phyloP scores from a whole-genome alignment of 2,329 filamentous ascomycete species.

The Incumbomyces delicatus region DNA sequence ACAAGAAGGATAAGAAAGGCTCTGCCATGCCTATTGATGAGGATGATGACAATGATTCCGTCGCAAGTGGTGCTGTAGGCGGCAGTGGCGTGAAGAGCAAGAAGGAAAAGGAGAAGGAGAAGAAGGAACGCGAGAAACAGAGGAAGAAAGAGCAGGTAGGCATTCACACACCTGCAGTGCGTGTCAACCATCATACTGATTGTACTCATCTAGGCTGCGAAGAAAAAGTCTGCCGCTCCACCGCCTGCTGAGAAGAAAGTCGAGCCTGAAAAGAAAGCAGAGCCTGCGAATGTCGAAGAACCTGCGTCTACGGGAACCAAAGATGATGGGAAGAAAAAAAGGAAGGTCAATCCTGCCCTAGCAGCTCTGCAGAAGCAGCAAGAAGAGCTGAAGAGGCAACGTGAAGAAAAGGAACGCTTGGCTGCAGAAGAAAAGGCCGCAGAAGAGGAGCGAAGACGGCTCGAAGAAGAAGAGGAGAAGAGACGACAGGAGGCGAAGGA shows the following conservation, averaged over 20 bases:
- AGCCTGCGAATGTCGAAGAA: conserved; percentile 34
- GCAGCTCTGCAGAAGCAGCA: conserved; percentile 42
- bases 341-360: conserved; percentile 63
- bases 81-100: conserved; percentile 72
- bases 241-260: conserved; percentile 41
- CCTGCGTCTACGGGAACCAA: conserved; percentile 49
- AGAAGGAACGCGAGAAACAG: conserved; percentile 96
- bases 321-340: conserved; percentile 74
- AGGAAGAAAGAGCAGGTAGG: conserved; percentile 92
- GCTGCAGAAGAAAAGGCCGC: conserved; percentile 31
- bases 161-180: no score
- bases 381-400: conserved; percentile 34
- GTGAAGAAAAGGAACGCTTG: conserved; percentile 36
- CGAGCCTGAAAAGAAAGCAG: conserved; percentile 36
- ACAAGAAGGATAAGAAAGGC: conserved; percentile 56
- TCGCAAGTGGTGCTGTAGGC: conserved; percentile 24
- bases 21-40: conserved; percentile 30
- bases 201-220: conserved; percentile 51
- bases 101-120: conserved; percentile 96
- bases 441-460: conserved; percentile 29
- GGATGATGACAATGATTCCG: conserved; percentile 45
- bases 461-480: conserved; percentile 37
- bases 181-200: background rate
- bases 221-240: conserved; percentile 61
- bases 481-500: conserved; percentile 38